These are phyloP conservation scores for Tulasnella sp. DNA, from an alignment of 768 basidiomycete genomes.

Conservation along the genomic window DNA sequence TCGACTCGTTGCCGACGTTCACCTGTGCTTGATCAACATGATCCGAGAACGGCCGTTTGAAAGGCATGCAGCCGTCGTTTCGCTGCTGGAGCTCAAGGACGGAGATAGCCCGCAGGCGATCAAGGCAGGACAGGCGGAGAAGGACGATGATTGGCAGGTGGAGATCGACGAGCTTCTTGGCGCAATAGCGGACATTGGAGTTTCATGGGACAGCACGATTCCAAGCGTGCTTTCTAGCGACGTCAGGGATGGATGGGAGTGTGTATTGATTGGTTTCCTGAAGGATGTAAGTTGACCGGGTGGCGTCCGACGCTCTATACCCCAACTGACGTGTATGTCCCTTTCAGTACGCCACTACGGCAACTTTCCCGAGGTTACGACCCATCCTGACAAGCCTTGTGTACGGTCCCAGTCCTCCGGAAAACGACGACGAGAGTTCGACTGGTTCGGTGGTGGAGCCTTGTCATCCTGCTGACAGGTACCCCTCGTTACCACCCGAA, in stretches of 20 bases:
- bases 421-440: conserved; percentile 35
- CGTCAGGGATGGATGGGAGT: conserved; percentile 87
- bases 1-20: conserved; percentile 80
- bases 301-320: not conserved
- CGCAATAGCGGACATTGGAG: conserved; percentile 79
- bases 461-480: conserved; percentile 62
- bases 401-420: conserved; percentile 60
- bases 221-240: conserved; percentile 73
- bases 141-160: conserved; percentile 46
- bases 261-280: conserved; percentile 82
- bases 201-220: conserved; percentile 71
- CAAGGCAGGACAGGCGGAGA: conserved; percentile 47
- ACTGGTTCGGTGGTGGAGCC: conserved; percentile 30
- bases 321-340: conserved; percentile 29
- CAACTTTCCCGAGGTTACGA: conserved; percentile 73
- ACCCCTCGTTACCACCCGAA: conserved; percentile 67
- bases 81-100: conserved; percentile 50
- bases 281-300: conserved; percentile 70
- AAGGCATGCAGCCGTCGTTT: conserved; percentile 74
- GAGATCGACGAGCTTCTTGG: conserved; percentile 60
- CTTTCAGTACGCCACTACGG: conserved; percentile 68
- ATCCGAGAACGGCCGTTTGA: conserved; percentile 79
- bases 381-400: conserved; percentile 72
- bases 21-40: conserved; percentile 86
- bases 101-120: conserved; percentile 40